These are phyloP conservation scores for Trichomonascaceae sp. DNA, from an alignment of 1,139 yeast genomes.

Conservation along the genomic window DNA sequence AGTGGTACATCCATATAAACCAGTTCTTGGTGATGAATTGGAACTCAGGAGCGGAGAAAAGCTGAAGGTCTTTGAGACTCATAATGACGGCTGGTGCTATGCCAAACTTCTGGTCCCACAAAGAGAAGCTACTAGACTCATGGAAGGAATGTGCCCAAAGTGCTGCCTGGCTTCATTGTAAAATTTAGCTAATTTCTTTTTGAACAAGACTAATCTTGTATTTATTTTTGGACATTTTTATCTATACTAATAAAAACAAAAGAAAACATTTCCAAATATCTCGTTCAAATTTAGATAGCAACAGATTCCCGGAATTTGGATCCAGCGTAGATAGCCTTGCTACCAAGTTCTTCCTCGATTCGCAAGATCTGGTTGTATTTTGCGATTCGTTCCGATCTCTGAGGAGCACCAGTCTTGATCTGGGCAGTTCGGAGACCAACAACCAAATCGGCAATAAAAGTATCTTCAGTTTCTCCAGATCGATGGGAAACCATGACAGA, in stretches of 20 bases:
- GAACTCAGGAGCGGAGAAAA: conserved; percentile 28
- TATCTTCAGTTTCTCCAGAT: conserved; percentile 99
- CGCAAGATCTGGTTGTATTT: conserved; percentile 88
- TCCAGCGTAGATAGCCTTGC: conserved; percentile 93
- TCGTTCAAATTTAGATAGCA: conserved; percentile 10
- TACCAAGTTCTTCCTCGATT: conserved; percentile 96
- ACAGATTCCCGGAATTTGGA: conserved; percentile 13
- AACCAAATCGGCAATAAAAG: conserved; percentile 92
- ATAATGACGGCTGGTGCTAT: conserved; percentile 37
- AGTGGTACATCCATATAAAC: conserved; percentile 28
- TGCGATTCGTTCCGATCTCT: conserved; percentile 98
- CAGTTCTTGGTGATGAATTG: conserved; percentile 33
- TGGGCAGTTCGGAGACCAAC: conserved; percentile 98
- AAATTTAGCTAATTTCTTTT: too few relatives aligned
- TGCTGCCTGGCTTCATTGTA: conserved; percentile 21
- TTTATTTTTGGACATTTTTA: not conserved
- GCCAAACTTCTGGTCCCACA: conserved; percentile 18
- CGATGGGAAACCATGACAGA: conserved; percentile 96
- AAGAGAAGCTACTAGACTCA: conserved; percentile 11
- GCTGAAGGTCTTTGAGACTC: conserved; percentile 29
- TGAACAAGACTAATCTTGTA: not conserved
- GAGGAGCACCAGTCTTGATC: conserved; percentile 99
- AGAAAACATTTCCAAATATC: not conserved
- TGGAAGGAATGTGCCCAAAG: conserved; percentile 30
- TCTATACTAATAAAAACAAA: not conserved